Evolutionary conservation across 768 basidiomycete genomes (phyloP).

Genomic region (Boletus rubescentipes): DNA sequence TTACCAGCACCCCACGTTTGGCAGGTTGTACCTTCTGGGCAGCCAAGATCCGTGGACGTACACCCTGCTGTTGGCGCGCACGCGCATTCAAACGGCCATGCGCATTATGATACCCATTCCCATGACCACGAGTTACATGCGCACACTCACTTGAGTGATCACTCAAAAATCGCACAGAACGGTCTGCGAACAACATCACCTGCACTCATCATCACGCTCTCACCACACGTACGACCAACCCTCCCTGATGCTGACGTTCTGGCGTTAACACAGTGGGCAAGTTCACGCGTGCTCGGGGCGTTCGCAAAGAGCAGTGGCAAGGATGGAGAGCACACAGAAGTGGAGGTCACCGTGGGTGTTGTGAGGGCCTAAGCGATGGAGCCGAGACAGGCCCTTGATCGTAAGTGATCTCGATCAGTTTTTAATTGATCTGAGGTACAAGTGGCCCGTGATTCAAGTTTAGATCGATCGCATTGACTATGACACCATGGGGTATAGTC

Average conservation of each 20-base stretch:
- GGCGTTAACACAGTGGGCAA: conserved; percentile 72
- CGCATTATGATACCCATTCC: conserved; percentile 2
- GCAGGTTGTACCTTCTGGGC: conserved; percentile 64
- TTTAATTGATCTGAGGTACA: not conserved
- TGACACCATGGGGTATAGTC: not conserved
- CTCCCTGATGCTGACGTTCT: conserved; percentile 71
- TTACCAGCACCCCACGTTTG: conserved; percentile 86
- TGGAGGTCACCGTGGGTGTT: conserved; percentile 74
- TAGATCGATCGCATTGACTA: not conserved
- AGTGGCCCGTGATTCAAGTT: not conserved
- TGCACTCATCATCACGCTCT: conserved; percentile 72
- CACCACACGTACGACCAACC: conserved; percentile 69
- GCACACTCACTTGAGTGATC: not conserved
- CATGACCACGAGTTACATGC: conserved; percentile 4
- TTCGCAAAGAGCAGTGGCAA: conserved; percentile 39
- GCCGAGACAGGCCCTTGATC: not conserved
- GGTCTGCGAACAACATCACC: conserved; percentile 26
- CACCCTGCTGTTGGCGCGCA: not conserved
- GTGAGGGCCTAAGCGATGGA: conserved; percentile 48
- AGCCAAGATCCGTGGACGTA: conserved; percentile 16
- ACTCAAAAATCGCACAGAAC: conserved; percentile 2
- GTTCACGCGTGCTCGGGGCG: conserved; percentile 60
- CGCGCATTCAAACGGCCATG: conserved; percentile 10
- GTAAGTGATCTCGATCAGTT: conserved; percentile 10
- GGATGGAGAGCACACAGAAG: conserved; percentile 36